A percentile compares a stretch with the other conserved stretches of the same genome.
Evolutionary conservation across 345 rosid genomes (phyloP).

Genomic region (Populus alba): DNA sequence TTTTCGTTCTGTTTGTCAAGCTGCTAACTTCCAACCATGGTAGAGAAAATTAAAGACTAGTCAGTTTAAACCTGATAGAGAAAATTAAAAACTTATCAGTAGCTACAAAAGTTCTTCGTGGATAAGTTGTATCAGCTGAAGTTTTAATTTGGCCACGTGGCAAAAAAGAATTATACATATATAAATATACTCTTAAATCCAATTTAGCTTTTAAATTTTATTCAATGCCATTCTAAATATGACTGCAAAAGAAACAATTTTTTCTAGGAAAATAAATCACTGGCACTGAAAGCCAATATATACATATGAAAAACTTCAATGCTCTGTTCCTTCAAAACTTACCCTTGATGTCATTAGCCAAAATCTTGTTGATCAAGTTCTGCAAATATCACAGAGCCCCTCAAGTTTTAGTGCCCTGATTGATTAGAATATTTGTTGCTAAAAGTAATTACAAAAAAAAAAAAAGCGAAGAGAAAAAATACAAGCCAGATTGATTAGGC

Average conservation of each 20-base stretch:
- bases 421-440: not conserved
- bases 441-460: not conserved
- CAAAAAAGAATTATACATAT: not conserved
- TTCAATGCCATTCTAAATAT: not conserved
- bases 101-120: not conserved
- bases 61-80: not conserved
- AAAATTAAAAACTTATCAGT: not conserved
- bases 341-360: conserved; percentile 55
- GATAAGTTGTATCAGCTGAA: no score
- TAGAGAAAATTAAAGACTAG: no score
- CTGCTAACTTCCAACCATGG: no score
- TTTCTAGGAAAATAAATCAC: not conserved
- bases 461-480: not conserved
- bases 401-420: not conserved
- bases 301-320: not conserved
- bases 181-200: not conserved
- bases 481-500: conserved; percentile 47
- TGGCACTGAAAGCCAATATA: not conserved
- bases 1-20: no score
- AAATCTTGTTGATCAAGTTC: conserved; percentile 49
- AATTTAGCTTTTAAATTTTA: no score
- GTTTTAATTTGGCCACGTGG: not conserved
- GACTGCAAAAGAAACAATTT: not conserved
- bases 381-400: conserved; percentile 15
- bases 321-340: not conserved